These are phyloP conservation scores for Colletotrichum eleusines DNA, from an alignment of 2,329 filamentous ascomycete species.

Conservation along the genomic window DNA sequence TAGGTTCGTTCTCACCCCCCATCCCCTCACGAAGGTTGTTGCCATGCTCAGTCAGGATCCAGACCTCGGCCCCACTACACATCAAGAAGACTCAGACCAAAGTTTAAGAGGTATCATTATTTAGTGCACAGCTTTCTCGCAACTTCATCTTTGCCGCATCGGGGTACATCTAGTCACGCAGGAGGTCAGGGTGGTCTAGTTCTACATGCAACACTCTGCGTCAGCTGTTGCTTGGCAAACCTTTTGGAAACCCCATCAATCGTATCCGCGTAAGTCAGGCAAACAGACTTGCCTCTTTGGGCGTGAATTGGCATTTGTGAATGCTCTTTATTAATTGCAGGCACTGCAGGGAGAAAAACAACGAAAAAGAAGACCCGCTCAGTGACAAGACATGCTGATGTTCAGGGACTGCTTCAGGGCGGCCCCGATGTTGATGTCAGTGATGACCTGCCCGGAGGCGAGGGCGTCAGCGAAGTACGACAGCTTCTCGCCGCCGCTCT, in stretches of 20 bases:
- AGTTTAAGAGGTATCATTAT: constrained; percentile 15
- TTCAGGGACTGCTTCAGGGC: constrained; percentile 43
- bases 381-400: constrained; percentile 39
- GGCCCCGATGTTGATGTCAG: constrained; percentile 64
- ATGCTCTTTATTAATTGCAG: background rate
- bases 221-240: background rate
- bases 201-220: constrained; percentile 1
- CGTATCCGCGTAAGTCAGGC: background rate
- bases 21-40: background rate
- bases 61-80: background rate
- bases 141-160: background rate
- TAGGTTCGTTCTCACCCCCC: background rate
- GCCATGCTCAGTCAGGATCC: background rate
- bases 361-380: background rate
- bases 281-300: background rate
- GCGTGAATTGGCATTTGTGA: background rate
- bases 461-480: constrained; percentile 69
- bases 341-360: too few species aligned
- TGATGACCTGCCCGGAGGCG: constrained; percentile 61
- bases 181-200: constrained; percentile 4
- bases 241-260: constrained; percentile 9
- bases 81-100: background rate
- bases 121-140: background rate
- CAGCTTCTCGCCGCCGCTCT: constrained; percentile 64
- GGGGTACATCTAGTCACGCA: background rate